These are phyloP conservation scores for Filobasidium wieringae DNA, from an alignment of 768 basidiomycete genomes.

Conservation along the genomic window DNA sequence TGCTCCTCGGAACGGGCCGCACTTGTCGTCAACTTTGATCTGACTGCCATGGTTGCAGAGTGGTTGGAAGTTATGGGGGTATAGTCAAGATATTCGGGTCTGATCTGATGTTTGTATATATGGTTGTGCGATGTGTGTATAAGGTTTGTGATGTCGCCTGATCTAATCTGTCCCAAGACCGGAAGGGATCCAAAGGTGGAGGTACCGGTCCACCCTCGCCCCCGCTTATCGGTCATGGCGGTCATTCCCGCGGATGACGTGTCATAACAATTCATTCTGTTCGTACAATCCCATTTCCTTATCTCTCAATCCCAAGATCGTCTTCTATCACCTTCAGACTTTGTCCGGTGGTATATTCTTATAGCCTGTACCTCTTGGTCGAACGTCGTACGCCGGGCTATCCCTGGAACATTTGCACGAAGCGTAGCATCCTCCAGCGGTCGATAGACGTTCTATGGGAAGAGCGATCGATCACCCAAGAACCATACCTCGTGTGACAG, in stretches of 20 bases:
- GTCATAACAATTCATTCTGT: no score
- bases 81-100: no score
- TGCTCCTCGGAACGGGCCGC: neutral
- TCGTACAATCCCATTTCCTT: no score
- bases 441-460: neutral
- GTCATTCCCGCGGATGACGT: no score
- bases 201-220: no score
- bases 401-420: neutral
- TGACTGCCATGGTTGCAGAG: conserved; percentile 1
- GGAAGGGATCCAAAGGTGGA: no score
- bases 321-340: neutral
- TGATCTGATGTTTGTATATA: no score
- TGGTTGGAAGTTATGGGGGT: no score
- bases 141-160: no score
- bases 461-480: neutral
- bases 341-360: neutral
- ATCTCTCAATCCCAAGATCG: neutral
- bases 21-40: neutral
- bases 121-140: no score
- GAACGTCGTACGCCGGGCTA: neutral
- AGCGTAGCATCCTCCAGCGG: neutral
- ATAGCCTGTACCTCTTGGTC: conserved; percentile 2
- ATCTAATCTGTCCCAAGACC: no score
- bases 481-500: neutral
- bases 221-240: no score